These are phyloP conservation scores for Coccomyxa subellipsoidea DNA, from an alignment of 163 green algal species.

Conservation along the genomic window DNA sequence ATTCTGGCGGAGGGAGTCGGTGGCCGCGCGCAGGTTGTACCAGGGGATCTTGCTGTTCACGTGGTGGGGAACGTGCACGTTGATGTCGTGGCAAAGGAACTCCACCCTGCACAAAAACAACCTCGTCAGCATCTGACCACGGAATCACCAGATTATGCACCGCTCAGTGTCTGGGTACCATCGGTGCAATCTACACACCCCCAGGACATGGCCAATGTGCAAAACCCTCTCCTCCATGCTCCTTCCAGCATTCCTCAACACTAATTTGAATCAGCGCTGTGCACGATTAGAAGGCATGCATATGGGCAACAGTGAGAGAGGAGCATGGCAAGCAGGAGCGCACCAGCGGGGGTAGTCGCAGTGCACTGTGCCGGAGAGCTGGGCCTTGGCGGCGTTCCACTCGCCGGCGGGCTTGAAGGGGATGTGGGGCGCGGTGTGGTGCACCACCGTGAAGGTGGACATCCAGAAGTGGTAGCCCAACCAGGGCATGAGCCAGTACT, in stretches of 20 bases:
- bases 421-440: constrained; percentile 91
- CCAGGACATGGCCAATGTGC: too few relatives aligned
- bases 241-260: too few relatives aligned
- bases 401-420: constrained; percentile 85
- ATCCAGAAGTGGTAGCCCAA: constrained; percentile 99
- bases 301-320: background rate
- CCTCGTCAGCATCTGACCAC: constrained; percentile 19
- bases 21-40: constrained; percentile 92
- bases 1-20: constrained; percentile 73
- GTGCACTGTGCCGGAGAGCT: constrained; percentile 82
- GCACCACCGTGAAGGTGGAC: constrained; percentile 95
- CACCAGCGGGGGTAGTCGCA: constrained; percentile 70
- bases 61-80: constrained; percentile 95
- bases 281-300: too few relatives aligned
- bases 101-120: constrained; percentile 76
- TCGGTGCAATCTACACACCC: too few relatives aligned
- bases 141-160: background rate
- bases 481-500: constrained; percentile 97
- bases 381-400: constrained; percentile 90
- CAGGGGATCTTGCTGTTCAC: constrained; percentile 92
- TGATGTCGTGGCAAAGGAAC: constrained; percentile 96
- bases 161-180: too few relatives aligned
- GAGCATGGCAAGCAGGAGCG: background rate
- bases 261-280: too few relatives aligned
- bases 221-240: too few relatives aligned